These are phyloP conservation scores for Ganoderma lingzhi DNA, from an alignment of 1,284 basidiomycete genomes.

Conservation along the genomic window DNA sequence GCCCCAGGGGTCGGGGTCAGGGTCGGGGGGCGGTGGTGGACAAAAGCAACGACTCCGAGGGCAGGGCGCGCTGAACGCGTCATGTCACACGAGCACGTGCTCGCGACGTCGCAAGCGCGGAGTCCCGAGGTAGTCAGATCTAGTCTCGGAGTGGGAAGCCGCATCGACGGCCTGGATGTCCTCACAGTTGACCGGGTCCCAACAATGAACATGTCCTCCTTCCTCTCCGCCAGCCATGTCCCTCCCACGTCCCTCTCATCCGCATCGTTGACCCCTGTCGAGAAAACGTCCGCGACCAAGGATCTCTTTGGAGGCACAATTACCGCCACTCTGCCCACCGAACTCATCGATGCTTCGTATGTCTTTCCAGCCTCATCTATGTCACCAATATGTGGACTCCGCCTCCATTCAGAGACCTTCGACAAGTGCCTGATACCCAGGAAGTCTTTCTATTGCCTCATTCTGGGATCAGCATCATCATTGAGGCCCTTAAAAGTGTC, in stretches of 20 bases:
- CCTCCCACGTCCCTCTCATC: background rate
- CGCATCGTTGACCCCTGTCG: background rate
- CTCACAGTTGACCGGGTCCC: background rate
- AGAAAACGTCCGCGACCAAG: conserved; percentile 31
- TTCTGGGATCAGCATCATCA: conserved; percentile 79
- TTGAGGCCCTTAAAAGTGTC: conserved; percentile 88
- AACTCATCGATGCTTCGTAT: conserved; percentile 89
- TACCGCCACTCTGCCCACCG: conserved; percentile 61
- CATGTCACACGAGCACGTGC: conserved; percentile 36
- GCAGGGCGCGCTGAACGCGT: conserved; percentile 34
- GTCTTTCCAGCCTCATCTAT: conserved; percentile 42
- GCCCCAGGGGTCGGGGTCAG: background rate
- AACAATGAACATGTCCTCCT: background rate
- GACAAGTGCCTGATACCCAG: conserved; percentile 97
- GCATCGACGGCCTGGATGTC: conserved; percentile 12
- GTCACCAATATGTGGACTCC: conserved; percentile 1
- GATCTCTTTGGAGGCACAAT: conserved; percentile 88
- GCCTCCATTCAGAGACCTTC: conserved; percentile 68
- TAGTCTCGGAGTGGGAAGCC: background rate
- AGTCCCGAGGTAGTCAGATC: background rate
- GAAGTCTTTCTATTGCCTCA: conserved; percentile 88
- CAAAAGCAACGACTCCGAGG: conserved; percentile 25
- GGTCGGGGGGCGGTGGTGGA: conserved; percentile 19
- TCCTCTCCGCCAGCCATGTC: background rate
- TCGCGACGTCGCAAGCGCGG: conserved; percentile 12